Base-by-base conservation (phyloP, 345 rosid species). In the Corymbia maculata region DNA sequence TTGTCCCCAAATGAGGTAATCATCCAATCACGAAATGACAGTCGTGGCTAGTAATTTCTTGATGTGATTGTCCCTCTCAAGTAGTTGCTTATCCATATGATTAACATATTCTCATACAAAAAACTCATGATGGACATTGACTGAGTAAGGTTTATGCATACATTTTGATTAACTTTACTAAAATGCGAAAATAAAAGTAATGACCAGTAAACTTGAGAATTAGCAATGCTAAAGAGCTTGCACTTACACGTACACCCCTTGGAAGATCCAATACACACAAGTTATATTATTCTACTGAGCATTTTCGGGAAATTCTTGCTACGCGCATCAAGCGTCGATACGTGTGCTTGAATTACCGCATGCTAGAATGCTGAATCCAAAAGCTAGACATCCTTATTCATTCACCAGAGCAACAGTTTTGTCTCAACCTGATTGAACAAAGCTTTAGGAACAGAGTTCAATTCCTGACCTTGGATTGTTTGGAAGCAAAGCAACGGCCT, bases 101-200 rank as follows among this genome's bases (percentile, higher is more conserved):
- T 59, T 26, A 59, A 59, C 1, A 1, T 26, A 26, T 26, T 59
- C 28, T 59, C 0, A 0, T n/a, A 59, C 3, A 11, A 26, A 13
- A 59, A 59, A 59, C 30, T 59, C 1, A 0, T 2, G 30, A 59
- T 59, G 7, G 15, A 59, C 66, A 26, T 59, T 2, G 26, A 7
- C 26, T 24, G 9, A 11, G 66, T 59, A 59, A 59, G 7, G 66
- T 59, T 59, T 26, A 59, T 59, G 7, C 28, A 59, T 59, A 59
- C 66, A 59, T 59, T 24, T 14, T 59, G 66, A 59, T 61, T 61
- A 61, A 61, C 68, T 28, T n/a, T 61, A 61, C 30, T 2, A 5
- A n/a, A n/a, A 6, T n/a, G 9, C 42, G 0, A 64, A 64, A n/a
- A n/a, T 64, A n/a, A 13, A 59, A 64, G 42, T n/a, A n/a, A 12